A percentile compares a stretch with the other conserved stretches of the same genome.
These are phyloP conservation scores for Mimosa bimucronata DNA, from an alignment of 306 rosid genomes.

Conservation along the genomic window DNA sequence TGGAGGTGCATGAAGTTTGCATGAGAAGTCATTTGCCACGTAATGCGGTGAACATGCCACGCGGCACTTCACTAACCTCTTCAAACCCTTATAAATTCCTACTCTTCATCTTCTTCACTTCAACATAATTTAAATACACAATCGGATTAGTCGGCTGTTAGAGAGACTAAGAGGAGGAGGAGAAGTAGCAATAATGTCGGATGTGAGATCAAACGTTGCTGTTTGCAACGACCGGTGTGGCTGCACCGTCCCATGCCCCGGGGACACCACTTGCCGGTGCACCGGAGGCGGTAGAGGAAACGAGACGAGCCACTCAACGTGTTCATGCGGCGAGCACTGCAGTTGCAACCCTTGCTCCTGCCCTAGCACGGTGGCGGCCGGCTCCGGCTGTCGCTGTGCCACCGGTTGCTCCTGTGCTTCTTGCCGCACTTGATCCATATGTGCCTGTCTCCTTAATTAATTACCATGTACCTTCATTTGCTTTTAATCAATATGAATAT, in stretches of 20 bases:
- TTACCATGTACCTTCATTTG: no score
- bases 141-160: no score
- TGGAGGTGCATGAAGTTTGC: not conserved
- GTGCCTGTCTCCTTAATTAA: not conserved
- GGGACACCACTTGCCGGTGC: constrained; percentile 45
- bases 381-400: constrained; percentile 64
- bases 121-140: no score
- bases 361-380: constrained; percentile 40
- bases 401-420: constrained; percentile 53
- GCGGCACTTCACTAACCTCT: not conserved
- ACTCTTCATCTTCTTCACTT: not conserved
- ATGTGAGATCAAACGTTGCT: constrained; percentile 14
- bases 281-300: not conserved
- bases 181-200: constrained; percentile 32
- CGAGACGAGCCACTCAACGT: constrained; percentile 38
- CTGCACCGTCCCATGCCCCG: constrained; percentile 50
- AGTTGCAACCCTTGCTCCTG: constrained; percentile 84
- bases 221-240: constrained; percentile 46
- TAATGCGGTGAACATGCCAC: not conserved
- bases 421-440: constrained; percentile 42
- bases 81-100: not conserved
- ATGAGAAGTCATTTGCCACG: constrained; percentile 32
- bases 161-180: no score
- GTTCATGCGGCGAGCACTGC: constrained; percentile 85
- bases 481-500: no score